Evolutionary conservation across 441 rosid genomes (phyloP), one percentile per base, ranked within the genome.

Genomic region (Euphorbia schlechtendalii): DNA sequence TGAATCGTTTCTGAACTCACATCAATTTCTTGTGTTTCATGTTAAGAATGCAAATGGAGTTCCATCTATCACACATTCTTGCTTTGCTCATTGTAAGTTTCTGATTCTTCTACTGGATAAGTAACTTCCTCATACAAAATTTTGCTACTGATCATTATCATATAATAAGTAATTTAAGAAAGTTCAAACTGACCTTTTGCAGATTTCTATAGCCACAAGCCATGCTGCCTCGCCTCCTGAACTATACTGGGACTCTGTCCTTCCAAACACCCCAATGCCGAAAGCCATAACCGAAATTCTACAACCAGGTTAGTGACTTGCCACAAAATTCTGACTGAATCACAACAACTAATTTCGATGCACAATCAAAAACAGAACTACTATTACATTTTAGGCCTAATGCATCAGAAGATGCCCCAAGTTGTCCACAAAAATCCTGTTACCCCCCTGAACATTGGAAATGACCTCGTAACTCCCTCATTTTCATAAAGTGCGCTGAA

Each of bases 211-310:
- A 43, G 82, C 64, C 56, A 83, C 74, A 30, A 72, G 75, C 69
- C 77, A 81, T 63, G 97, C 91, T 65, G 86, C 79, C 24, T 22
- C 77, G 15, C 40, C 86, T 22, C 90, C 88, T 11, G 84, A 88
- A 59, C 74, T 71, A 58, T 88, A 93, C 71, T 93, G 99, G 97
- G 79, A 76, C 20, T 59, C 78, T 43, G 81, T 73, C 66, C 66
- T 93, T 74, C 97, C 96, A n/a, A 84, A 86, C 75, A 79, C 93
- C 36, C 87, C 83, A 11, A 83, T 90, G 77, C 97, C 99, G 13
- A 81, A 86, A 74, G 79, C 83, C 64, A 76, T 90, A 70, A 70
- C 66, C 45, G 82, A 86, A 64, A 84, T 81, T 60, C 75, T 93
- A 67, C 79, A 74, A 5, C 68, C 76, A 4, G 89, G 92, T 86